Percentiles rank a stretch among this genome's conserved stretches.
phyloP scores from a whole-genome alignment of 208 protist genomes.

The Wallacemonas sp. region DNA sequence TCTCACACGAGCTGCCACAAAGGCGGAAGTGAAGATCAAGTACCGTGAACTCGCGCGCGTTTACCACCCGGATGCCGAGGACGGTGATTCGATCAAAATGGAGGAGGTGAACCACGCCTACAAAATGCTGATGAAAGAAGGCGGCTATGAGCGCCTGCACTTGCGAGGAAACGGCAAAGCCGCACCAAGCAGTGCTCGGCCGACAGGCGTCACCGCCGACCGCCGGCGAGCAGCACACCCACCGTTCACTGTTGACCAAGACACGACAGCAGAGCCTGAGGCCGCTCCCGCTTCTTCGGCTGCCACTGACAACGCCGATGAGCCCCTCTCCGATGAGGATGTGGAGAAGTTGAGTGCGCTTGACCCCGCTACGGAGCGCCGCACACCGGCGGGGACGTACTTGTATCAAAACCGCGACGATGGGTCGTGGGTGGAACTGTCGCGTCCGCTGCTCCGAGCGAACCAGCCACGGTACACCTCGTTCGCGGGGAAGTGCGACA shows the following conservation, averaged over 20 bases:
- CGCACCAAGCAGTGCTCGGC: background rate
- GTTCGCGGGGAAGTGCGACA: conserved; percentile 52
- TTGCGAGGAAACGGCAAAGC: conserved; percentile 8
- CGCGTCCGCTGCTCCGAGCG: conserved; percentile 50
- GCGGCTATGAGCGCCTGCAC: conserved; percentile 73
- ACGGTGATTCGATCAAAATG: conserved; percentile 70
- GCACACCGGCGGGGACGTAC: conserved; percentile 59
- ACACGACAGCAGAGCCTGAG: background rate
- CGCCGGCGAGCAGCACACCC: conserved; percentile 4
- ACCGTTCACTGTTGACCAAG: conserved; percentile 40
- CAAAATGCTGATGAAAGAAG: conserved; percentile 81
- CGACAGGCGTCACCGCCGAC: conserved; percentile 24
- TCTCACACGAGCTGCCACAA: conserved; percentile 56
- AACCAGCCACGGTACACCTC: conserved; percentile 70
- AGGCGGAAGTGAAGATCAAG: conserved; percentile 78
- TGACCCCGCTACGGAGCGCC: conserved; percentile 68
- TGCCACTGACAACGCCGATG: background rate
- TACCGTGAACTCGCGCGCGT: conserved; percentile 81
- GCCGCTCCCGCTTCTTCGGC: background rate
- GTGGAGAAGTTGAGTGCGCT: conserved; percentile 62
- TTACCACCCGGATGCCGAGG: conserved; percentile 76
- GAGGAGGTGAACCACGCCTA: conserved; percentile 87
- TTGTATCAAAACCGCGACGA: conserved; percentile 82
- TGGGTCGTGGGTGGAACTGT: conserved; percentile 72
- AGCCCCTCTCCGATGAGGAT: conserved; percentile 53